These are phyloP conservation scores for Apostasia ramifera DNA, from an alignment of 106 monocot species.

Conservation along the genomic window DNA sequence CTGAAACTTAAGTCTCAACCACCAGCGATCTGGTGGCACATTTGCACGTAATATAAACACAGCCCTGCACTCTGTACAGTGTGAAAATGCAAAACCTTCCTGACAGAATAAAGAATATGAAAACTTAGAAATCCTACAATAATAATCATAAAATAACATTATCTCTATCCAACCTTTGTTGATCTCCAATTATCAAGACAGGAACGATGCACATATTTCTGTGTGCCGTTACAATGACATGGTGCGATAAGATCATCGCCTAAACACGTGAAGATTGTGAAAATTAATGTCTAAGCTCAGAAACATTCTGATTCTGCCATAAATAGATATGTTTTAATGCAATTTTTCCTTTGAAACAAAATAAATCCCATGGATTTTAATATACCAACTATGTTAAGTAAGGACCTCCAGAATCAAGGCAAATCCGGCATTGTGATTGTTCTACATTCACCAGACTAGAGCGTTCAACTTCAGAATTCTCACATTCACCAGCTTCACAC, in stretches of 20 bases:
- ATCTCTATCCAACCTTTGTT: slow-evolving; percentile 60
- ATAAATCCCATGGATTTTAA: slow-evolving; percentile 14
- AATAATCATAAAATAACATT: slow-evolving; percentile 2
- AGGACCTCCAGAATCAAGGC: slow-evolving; percentile 89
- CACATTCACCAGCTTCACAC: slow-evolving; percentile 19
- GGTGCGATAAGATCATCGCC: slow-evolving; percentile 94
- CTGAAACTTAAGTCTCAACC: slow-evolving; percentile 89
- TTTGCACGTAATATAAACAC: slow-evolving; percentile 84
- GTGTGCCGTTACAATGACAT: slow-evolving; percentile 90
- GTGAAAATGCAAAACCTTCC: slow-evolving; percentile 99
- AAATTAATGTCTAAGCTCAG: neutral
- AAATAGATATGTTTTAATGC: neutral
- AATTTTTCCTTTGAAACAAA: neutral
- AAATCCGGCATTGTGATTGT: slow-evolving; percentile 86
- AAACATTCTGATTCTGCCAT: neutral
- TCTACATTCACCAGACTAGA: slow-evolving; percentile 46
- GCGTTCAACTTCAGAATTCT: slow-evolving; percentile 36
- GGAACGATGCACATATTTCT: slow-evolving; percentile 89
- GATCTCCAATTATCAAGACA: slow-evolving; percentile 99
- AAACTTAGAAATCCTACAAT: slow-evolving; percentile 7
- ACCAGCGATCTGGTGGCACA: slow-evolving; percentile 96
- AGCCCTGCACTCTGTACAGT: slow-evolving; percentile 95
- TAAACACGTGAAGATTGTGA: slow-evolving; percentile 12
- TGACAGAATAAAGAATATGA: slow-evolving; percentile 19
- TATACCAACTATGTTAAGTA: slow-evolving; percentile 24